These are phyloP conservation scores for Gynochthodes officinalis DNA, from an alignment of 257 asterid genomes.

Conservation along the genomic window DNA sequence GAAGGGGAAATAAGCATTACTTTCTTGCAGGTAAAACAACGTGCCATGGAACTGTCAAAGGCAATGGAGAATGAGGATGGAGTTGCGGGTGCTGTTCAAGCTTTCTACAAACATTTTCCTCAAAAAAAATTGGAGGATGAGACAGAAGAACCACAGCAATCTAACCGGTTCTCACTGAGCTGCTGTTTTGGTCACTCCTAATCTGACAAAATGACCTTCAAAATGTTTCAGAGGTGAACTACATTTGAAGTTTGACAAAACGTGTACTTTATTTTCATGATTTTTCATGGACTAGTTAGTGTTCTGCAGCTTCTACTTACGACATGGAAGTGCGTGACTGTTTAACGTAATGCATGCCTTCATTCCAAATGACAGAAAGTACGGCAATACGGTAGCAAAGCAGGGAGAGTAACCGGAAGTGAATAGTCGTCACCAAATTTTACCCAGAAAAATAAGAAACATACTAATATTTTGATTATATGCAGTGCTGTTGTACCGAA, in stretches of 20 bases:
- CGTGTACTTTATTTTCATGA: not conserved
- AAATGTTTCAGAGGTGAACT: not conserved
- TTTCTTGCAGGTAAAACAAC: conserved; percentile 55
- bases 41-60: conserved; percentile 63
- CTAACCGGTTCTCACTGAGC: conserved; percentile 31
- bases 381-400: not conserved
- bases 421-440: too few relatives aligned
- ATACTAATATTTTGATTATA: not conserved
- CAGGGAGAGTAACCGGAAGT: not conserved
- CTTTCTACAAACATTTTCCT: conserved; percentile 69
- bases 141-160: conserved; percentile 25
- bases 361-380: not conserved
- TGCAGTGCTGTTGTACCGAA: not conserved
- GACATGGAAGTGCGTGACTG: too few relatives aligned
- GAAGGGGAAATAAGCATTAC: not conserved
- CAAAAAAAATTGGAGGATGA: conserved; percentile 25
- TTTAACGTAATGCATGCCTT: too few relatives aligned
- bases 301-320: not conserved
- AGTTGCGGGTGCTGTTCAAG: conserved; percentile 73
- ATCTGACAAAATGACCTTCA: not conserved
- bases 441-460: not conserved
- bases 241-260: not conserved
- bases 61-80: conserved; percentile 93
- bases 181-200: conserved; percentile 37
- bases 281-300: not conserved